These are phyloP conservation scores for Zoysia matrella DNA, from an alignment of 202 grass and related monocot genomes.

Conservation along the genomic window DNA sequence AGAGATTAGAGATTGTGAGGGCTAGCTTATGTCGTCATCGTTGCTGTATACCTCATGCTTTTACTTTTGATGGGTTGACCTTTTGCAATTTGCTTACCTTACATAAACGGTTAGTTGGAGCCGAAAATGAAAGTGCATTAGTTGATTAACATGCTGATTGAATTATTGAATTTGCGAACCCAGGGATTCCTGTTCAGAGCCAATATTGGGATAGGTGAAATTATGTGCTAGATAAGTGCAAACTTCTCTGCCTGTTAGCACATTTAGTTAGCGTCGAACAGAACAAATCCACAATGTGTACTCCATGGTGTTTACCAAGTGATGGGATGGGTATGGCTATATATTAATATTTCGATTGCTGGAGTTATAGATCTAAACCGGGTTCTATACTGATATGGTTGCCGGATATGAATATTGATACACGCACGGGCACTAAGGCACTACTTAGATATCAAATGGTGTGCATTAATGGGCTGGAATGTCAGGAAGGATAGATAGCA, in stretches of 20 bases:
- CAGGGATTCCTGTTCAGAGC: neutral
- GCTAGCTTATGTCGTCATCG: too few species aligned
- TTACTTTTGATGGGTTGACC: neutral
- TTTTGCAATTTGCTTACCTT: slow-evolving; percentile 11
- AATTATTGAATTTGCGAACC: neutral
- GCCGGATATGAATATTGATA: neutral
- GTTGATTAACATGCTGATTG: neutral
- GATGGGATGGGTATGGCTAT: neutral
- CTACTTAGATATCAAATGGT: slow-evolving; percentile 13
- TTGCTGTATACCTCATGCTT: neutral
- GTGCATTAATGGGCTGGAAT: neutral
- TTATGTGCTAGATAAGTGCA: neutral
- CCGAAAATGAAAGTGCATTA: neutral
- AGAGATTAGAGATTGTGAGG: neutral
- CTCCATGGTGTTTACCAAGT: neutral
- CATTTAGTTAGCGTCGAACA: neutral
- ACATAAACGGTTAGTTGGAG: neutral
- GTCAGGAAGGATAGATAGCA: neutral
- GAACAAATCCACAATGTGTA: neutral
- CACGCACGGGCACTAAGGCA: neutral
- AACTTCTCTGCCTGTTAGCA: neutral
- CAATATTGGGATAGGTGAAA: neutral
- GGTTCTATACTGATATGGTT: neutral
- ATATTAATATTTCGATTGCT: slow-evolving; percentile 9
- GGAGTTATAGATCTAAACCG: neutral